These are phyloP conservation scores for Penicillium waksmanii DNA, from an alignment of 495 filamentous ascomycete genomes.

Conservation along the genomic window DNA sequence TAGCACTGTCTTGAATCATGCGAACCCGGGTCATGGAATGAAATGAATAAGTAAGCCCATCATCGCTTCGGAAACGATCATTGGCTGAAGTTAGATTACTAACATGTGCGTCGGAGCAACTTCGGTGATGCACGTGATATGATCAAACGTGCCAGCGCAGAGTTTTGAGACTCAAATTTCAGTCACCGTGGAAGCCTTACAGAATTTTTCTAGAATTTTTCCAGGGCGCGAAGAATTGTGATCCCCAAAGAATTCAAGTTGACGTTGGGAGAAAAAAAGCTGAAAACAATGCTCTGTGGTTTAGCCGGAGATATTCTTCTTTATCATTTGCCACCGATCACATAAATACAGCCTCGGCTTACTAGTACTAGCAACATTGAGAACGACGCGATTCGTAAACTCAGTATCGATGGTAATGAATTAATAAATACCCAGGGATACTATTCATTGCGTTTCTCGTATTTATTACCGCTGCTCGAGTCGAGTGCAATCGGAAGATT, in stretches of 20 bases:
- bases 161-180: background rate
- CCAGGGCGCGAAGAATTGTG: background rate
- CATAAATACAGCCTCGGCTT: background rate
- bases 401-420: background rate
- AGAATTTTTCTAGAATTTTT: slow-evolving; percentile 5
- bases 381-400: background rate
- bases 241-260: background rate
- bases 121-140: background rate
- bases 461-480: no score
- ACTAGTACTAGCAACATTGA: background rate
- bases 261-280: background rate
- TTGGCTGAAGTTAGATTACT: background rate
- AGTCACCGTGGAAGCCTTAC: background rate
- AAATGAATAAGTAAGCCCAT: no score
- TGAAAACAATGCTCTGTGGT: background rate
- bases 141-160: background rate
- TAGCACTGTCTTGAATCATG: no score
- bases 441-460: background rate
- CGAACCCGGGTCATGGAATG: no score
- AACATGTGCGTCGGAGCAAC: background rate
- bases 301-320: background rate
- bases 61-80: background rate
- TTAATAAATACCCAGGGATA: background rate
- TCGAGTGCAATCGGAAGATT: background rate
- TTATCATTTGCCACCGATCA: background rate